These are phyloP conservation scores for Trichoderma arundinaceum DNA, from an alignment of 2,329 filamentous ascomycete genomes.

Conservation along the genomic window DNA sequence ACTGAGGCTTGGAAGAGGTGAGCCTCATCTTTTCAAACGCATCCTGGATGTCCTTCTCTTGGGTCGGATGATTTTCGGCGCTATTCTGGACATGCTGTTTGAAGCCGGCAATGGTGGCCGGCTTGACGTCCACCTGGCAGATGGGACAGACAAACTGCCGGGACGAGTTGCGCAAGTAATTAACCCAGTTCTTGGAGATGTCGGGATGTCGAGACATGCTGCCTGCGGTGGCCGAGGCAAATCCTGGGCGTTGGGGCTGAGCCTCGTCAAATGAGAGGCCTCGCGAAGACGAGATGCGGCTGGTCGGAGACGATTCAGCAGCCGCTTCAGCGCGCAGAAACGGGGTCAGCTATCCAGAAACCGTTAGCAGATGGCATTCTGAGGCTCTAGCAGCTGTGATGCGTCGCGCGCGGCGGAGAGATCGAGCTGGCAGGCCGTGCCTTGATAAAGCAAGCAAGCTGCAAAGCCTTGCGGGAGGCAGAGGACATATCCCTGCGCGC, in stretches of 20 bases:
- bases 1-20: constrained; percentile 14
- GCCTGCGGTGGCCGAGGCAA: background rate
- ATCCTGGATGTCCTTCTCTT: constrained; percentile 39
- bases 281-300: too few species aligned
- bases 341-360: too few species aligned
- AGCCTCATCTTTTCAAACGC: constrained; percentile 36
- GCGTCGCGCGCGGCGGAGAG: too few species aligned
- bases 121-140: constrained; percentile 38
- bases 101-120: constrained; percentile 38
- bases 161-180: constrained; percentile 36
- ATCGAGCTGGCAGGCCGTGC: too few species aligned
- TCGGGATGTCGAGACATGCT: background rate
- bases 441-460: too few species aligned
- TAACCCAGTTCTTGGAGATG: constrained; percentile 35
- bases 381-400: too few species aligned
- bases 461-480: too few species aligned
- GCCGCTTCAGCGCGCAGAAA: too few species aligned
- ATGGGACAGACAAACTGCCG: constrained; percentile 38
- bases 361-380: too few species aligned
- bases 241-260: background rate
- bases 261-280: background rate
- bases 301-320: too few species aligned
- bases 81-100: constrained; percentile 37
- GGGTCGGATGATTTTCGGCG: constrained; percentile 33
- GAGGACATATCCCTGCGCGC: too few species aligned